Base-by-base conservation (phyloP, 2,329 filamentous ascomycete genomes). In the Tolypocladium cylindrosporum region DNA sequence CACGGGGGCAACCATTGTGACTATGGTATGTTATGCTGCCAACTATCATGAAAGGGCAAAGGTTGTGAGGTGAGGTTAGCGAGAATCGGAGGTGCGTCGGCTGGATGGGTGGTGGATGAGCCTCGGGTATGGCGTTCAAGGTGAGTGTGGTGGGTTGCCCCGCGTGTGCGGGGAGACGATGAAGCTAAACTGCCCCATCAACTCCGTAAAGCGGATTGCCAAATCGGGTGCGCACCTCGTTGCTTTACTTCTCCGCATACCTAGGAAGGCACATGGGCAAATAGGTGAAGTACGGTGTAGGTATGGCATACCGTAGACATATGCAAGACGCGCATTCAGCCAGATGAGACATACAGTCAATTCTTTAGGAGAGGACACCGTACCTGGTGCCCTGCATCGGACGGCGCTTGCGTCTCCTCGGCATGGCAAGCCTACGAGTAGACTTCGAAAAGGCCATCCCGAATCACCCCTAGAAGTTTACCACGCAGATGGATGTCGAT, bases 1-100 rank as follows among this genome's bases (percentile, higher is more conserved):
- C 55, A 72, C 63, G 43, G 68, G 59, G 42, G 67, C 62, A 7
- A 66, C 66, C 68, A 71, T 71, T 53, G 43, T 57, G 56, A 36
- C 6, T 36, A 27, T n/a, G 52, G 16, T 40, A 21, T 50, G 1
- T 14, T n/a, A 24, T 14, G 11, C 54, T 6, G 31, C 40, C 13
- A 36, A 43, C 14, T 36, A 7, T 21, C 6, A 7, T 21, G 41
- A 16, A 37, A 48, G 39, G 16, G 16, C 19, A 21, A 55, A 4
- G 27, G 27, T 6, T 31, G 45, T 31, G 27, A 34, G 45, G 27
- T 34, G 24, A 34, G 31, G 31, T 34, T 34, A 6, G 31, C 31
- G 31, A 34, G 31, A 34, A 7, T 34, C 31, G 31, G 31, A 34
- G 31, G 31, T 34, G 14, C 27, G 13, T 37, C 11, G 31, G 21